These are phyloP conservation scores for Lachancea nothofagi DNA, from an alignment of 805 yeast genomes.

Conservation along the genomic window DNA sequence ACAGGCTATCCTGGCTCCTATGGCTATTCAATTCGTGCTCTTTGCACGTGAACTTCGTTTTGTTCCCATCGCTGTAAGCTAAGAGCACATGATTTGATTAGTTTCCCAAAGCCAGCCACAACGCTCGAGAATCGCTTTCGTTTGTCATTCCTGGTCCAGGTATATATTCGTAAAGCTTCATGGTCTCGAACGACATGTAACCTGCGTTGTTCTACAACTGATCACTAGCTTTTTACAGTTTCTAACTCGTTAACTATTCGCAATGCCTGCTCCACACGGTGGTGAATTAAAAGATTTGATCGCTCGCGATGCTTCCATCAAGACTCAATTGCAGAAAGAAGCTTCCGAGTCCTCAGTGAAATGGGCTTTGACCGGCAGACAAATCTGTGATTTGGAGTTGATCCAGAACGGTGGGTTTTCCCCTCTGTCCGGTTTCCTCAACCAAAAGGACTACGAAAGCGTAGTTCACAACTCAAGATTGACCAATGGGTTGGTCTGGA, in stretches of 20 bases:
- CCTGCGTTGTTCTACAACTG: neutral
- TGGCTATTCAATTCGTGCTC: too few species aligned
- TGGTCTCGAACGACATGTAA: too few species aligned
- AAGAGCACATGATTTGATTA: constrained; percentile 7
- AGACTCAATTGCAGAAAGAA: constrained; percentile 52
- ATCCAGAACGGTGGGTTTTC: constrained; percentile 93
- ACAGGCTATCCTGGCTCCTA: too few species aligned
- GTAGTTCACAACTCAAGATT: constrained; percentile 69
- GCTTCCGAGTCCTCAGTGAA: constrained; percentile 41
- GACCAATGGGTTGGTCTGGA: constrained; percentile 73
- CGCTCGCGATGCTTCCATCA: constrained; percentile 68
- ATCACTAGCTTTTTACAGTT: neutral
- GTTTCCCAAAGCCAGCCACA: constrained; percentile 7
- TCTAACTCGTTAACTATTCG: neutral
- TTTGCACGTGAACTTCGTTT: too few species aligned
- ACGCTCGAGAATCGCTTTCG: neutral
- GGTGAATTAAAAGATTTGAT: constrained; percentile 82
- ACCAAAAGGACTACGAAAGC: constrained; percentile 55
- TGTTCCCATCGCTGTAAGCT: neutral
- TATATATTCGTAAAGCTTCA: constrained; percentile 2
- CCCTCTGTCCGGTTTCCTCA: constrained; percentile 63
- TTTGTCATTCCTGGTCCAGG: neutral
- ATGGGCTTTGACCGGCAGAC: constrained; percentile 66
- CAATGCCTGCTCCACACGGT: constrained; percentile 85
- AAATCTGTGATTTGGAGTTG: constrained; percentile 87